Base-by-base conservation (phyloP, 2,329 filamentous ascomycete species). In the Nannizzia gypsea region DNA sequence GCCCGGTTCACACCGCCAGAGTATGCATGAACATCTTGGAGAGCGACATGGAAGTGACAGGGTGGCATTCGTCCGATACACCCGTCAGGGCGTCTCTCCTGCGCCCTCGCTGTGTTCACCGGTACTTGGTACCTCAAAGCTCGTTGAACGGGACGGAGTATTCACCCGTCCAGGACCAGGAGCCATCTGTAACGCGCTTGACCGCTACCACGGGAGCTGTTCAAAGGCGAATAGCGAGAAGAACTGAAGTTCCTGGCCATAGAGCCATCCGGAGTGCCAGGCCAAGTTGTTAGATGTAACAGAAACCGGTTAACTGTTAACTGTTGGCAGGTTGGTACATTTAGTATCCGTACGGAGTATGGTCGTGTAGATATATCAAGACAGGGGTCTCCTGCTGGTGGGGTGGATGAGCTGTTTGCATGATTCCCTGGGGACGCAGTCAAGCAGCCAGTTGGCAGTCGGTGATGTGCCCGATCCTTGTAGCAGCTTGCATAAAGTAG, bases 21-120 rank as follows among this genome's bases (percentile, higher is more conserved):
- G 48, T 52, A 52, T 52, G 48, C 48, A 52, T 52, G 48, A n/a
- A 52, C 48, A n/a, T 13, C 48, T 36, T 31, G 24, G 48, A 31
- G 48, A 31, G 46, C 24, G 24, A 52, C 46, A 52, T 52, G 46
- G 22, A 52, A 24, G 22, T 24, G 22, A 31, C 48, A 28, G 48
- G 48, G 48, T 31, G 48, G 48, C 11, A 52, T 26, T 52, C 48
- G 48, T 6, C 48, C 48, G 48, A 52, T 52, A 52, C 28, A 24
- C 48, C 26, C n/a, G 24, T 24, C 22, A 52, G 48, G 22, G 26
- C 48, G n/a, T 31, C 48, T 24, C 48, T 52, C 26, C 26, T 24
- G 26, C 26, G 3, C 6, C 9, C 48, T 50, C 44, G 22, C 48
- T 9, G 17, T 31, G 20, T 28, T 8, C 22, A 26, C 48, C 26